Evolutionary conservation across 192 early-diverging fungal species (phyloP).

Genomic region (Tieghemiomyces parasiticus): DNA sequence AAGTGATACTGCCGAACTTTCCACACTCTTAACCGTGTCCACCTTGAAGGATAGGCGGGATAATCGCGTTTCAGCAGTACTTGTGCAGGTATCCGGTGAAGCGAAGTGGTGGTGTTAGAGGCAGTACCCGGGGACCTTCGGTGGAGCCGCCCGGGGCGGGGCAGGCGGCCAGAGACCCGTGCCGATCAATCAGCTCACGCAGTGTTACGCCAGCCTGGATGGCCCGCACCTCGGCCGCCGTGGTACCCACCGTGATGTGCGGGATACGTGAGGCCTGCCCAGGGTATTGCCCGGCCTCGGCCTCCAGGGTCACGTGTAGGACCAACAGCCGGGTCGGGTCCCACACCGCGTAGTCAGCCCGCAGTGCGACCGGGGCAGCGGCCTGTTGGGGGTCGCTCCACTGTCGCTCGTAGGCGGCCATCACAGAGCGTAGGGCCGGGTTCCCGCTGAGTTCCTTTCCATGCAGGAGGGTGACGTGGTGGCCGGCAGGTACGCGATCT

Average conservation of each 20-base stretch:
- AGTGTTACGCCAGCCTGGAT: constrained; percentile 23
- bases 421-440: no score
- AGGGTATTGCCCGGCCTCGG: background rate
- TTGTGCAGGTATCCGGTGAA: background rate
- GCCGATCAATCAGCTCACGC: constrained; percentile 7
- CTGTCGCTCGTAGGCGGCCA: no score
- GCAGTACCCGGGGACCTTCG: background rate
- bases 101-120: background rate
- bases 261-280: background rate
- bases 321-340: constrained; percentile 22
- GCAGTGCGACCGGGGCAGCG: constrained; percentile 14
- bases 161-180: background rate
- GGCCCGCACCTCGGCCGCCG: constrained; percentile 19
- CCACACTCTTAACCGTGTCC: no score
- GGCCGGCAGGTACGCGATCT: no score
- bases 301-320: constrained; percentile 13
- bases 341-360: constrained; percentile 35
- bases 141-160: background rate
- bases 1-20: no score
- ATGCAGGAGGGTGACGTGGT: no score
- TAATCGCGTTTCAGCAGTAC: constrained; percentile 1
- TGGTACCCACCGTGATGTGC: constrained; percentile 30
- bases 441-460: no score
- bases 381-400: no score
- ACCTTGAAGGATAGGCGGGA: no score